Conservation (phyloP, 2,329 filamentous ascomycete species). For the Fusarium sp. region DNA sequence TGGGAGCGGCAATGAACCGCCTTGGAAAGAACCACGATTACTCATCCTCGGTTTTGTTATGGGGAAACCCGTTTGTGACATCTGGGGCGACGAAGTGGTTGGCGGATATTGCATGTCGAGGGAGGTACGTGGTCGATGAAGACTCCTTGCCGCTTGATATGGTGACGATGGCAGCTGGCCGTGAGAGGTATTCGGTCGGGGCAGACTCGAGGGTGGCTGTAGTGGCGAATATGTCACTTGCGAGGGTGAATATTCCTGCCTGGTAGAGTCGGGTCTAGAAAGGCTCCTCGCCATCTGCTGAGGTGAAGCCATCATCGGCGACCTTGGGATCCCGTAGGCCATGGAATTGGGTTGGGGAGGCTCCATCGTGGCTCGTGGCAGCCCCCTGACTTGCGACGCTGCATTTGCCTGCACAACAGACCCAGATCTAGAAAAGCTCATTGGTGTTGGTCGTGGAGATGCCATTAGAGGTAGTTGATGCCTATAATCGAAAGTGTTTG, state of each 20-base stretch:
- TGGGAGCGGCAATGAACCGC: slow-evolving; percentile 1
- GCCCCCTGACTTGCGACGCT: neutral
- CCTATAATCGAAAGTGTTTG: neutral
- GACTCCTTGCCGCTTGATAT: neutral
- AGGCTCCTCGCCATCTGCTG: neutral
- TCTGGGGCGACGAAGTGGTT: neutral
- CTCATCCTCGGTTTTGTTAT: neutral
- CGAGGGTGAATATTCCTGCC: neutral
- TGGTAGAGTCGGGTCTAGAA: neutral
- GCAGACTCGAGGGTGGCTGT: neutral
- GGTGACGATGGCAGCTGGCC: neutral
- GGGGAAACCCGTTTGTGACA: neutral
- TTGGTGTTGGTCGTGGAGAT: neutral
- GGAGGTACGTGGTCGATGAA: neutral
- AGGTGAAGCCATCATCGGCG: slow-evolving; percentile 4
- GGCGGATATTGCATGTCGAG: neutral
- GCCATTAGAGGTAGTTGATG: neutral
- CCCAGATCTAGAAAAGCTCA: neutral
- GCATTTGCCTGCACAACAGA: neutral
- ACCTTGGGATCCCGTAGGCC: neutral
- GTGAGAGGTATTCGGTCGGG: neutral
- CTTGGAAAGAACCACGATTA: neutral
- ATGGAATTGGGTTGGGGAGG: neutral
- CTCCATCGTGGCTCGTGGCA: neutral
- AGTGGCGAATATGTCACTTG: neutral